Percentiles rank a stretch among this genome's conserved stretches.
Evolutionary conservation across 2,329 filamentous ascomycete species (phyloP).

Genomic region (Sclerotinia spermophila): DNA sequence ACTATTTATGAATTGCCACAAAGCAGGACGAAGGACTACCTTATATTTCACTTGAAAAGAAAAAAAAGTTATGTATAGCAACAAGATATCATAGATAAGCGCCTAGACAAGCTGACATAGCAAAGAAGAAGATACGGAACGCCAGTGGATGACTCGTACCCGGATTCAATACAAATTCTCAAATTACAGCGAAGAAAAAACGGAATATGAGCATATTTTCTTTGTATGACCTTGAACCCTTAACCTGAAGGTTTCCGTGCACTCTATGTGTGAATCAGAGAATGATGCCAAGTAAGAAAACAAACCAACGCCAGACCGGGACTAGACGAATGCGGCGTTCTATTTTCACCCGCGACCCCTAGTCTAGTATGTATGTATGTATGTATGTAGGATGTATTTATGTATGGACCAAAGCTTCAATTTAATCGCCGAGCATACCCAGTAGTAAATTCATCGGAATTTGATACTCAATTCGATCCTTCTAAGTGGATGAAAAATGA

Average conservation of each 20-base stretch:
- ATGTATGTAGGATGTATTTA: too few species aligned
- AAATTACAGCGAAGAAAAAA: neutral
- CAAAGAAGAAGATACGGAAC: conserved; percentile 12
- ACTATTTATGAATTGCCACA: neutral
- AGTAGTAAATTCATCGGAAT: neutral
- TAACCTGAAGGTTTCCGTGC: neutral
- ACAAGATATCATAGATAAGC: neutral
- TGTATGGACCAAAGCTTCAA: neutral
- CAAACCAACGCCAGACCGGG: neutral
- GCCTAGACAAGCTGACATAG: neutral
- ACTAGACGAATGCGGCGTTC: neutral
- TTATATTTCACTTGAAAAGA: conserved; percentile 14
- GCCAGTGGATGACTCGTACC: neutral
- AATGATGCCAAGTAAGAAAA: neutral
- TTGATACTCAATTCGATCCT: neutral
- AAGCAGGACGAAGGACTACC: neutral
- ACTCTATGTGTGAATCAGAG: too few species aligned
- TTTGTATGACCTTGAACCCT: neutral
- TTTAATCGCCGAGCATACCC: neutral
- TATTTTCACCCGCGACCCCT: neutral
- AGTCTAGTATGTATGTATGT: neutral
- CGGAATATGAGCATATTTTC: neutral
- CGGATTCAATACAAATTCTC: neutral
- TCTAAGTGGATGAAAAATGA: neutral
- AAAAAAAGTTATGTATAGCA: neutral